Percentiles rank a stretch among this genome's conserved stretches.
Conservation (phyloP, 805 yeast species). For the Candida michaelii region DNA sequence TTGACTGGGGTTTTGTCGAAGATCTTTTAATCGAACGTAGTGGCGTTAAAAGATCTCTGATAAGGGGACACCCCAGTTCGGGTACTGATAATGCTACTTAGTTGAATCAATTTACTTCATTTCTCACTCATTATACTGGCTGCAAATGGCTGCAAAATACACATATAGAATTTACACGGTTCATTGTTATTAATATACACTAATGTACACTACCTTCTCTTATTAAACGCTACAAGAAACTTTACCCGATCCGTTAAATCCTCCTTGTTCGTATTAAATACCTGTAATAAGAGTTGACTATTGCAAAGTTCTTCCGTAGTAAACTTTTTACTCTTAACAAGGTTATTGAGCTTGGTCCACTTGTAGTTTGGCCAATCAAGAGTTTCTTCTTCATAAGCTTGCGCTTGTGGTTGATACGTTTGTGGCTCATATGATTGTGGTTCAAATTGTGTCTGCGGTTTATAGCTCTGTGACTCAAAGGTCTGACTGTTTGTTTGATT, state of each 20-base stretch:
- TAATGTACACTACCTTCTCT: constrained; percentile 6
- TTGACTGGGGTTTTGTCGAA: constrained; percentile 51
- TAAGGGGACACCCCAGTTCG: no score
- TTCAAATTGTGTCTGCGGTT: no score
- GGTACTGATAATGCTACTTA: no score
- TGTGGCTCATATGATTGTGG: no score
- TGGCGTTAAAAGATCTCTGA: no score
- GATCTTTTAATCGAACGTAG: constrained; percentile 50
- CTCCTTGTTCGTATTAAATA: constrained; percentile 16
- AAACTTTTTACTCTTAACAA: constrained; percentile 28
- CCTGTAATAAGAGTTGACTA: constrained; percentile 22
- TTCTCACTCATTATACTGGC: no score
- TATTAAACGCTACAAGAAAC: constrained; percentile 21
- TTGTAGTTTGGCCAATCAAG: constrained; percentile 27
- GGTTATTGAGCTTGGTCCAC: constrained; percentile 33
- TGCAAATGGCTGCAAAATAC: no score
- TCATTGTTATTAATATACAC: constrained; percentile 7
- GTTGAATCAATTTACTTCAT: no score
- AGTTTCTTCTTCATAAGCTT: neutral
- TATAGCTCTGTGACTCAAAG: no score
- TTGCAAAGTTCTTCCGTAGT: constrained; percentile 27
- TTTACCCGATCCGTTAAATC: constrained; percentile 35
- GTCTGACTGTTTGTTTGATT: neutral
- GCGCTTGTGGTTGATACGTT: neutral
- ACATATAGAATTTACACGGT: no score